Conservation (phyloP, 208 protist species). For the Lotmaria passim region DNA sequence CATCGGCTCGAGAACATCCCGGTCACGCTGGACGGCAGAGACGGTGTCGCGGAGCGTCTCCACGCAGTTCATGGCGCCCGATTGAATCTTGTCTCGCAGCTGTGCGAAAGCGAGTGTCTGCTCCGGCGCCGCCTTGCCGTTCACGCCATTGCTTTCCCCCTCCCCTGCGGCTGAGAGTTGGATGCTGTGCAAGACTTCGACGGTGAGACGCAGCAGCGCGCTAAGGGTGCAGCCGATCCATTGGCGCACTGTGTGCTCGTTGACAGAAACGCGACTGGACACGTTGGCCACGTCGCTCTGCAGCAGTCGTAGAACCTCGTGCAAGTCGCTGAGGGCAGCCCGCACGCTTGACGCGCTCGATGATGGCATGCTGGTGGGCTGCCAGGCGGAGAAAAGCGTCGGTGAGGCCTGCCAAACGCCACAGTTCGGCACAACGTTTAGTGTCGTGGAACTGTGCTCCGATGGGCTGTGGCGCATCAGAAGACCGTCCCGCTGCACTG, state of each 20-base stretch:
- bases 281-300: slow-evolving; percentile 45
- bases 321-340: slow-evolving; percentile 30
- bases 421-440: slow-evolving; percentile 26
- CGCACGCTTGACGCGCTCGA: not conserved
- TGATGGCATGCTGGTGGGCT: slow-evolving; percentile 10
- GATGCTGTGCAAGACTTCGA: slow-evolving; percentile 22
- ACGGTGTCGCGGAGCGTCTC: slow-evolving; percentile 21
- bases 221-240: slow-evolving; percentile 27
- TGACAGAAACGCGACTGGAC: slow-evolving; percentile 23
- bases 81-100: slow-evolving; percentile 9
- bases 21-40: slow-evolving; percentile 14
- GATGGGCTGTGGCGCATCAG: slow-evolving; percentile 17
- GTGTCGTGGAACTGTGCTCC: slow-evolving; percentile 26
- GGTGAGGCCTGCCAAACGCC: slow-evolving; percentile 31
- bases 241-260: slow-evolving; percentile 31
- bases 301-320: slow-evolving; percentile 41
- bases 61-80: slow-evolving; percentile 1
- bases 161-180: slow-evolving; percentile 8
- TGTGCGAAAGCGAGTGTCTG: slow-evolving; percentile 6
- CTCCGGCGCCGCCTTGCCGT: not conserved
- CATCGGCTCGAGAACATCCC: slow-evolving; percentile 30
- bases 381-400: slow-evolving; percentile 18
- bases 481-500: slow-evolving; percentile 16
- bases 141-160: not conserved
- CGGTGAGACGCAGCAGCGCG: slow-evolving; percentile 20